Evolutionary conservation across 345 rosid species (phyloP).

Genomic region (Brassica cretica): DNA sequence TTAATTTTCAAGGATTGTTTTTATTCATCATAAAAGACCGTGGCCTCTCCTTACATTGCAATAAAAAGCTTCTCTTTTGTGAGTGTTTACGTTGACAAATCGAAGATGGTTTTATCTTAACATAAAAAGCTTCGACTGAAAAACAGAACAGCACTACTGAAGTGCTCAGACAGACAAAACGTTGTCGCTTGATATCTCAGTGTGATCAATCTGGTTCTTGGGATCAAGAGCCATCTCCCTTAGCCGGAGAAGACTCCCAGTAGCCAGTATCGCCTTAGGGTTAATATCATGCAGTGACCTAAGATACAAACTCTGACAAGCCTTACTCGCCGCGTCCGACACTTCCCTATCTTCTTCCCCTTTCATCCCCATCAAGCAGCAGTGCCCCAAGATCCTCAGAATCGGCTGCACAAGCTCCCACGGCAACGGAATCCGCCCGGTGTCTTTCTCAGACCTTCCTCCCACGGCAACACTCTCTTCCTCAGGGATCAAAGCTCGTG

Average conservation of each 20-base stretch:
- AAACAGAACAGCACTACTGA: neutral
- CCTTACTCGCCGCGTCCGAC: conserved; percentile 46
- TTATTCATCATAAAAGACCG: neutral
- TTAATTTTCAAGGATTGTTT: neutral
- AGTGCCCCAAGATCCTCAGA: conserved; percentile 74
- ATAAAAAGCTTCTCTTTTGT: neutral
- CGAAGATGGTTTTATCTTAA: neutral
- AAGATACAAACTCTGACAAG: conserved; percentile 59
- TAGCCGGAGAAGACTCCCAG: conserved; percentile 62
- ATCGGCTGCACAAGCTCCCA: conserved; percentile 87
- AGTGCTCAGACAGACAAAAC: conserved; percentile 7
- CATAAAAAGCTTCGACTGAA: neutral
- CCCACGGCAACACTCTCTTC: conserved; percentile 8
- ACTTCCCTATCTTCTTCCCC: conserved; percentile 36
- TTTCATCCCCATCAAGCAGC: conserved; percentile 57
- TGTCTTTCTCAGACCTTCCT: conserved; percentile 13
- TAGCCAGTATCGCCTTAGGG: conserved; percentile 69
- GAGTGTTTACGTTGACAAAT: conserved; percentile 1
- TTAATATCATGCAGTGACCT: conserved; percentile 66
- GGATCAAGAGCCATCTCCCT: conserved; percentile 51
- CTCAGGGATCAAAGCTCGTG: conserved; percentile 7
- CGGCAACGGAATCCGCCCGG: conserved; percentile 52
- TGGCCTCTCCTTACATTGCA: conserved; percentile 27
- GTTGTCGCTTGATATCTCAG: conserved; percentile 48
- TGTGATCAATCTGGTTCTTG: conserved; percentile 49